Conservation (phyloP, 192 early-diverging fungal species). For the Gamsiella multidivaricata region DNA sequence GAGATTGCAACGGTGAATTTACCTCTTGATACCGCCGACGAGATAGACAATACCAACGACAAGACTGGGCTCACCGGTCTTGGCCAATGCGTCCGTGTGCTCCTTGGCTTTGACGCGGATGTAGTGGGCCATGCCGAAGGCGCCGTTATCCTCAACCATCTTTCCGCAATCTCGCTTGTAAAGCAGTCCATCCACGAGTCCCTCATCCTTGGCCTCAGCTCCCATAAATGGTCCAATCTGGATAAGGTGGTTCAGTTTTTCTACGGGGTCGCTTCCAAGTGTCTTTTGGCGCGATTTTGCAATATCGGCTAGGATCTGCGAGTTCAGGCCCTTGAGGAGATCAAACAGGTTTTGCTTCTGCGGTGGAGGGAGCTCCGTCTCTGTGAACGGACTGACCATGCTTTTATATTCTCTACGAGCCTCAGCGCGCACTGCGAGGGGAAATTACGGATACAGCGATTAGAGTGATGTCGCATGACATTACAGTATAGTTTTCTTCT, state of each 20-base stretch:
- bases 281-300: slow-evolving; percentile 46
- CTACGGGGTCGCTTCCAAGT: slow-evolving; percentile 45
- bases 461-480: no score
- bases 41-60: slow-evolving; percentile 77
- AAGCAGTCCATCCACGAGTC: slow-evolving; percentile 64
- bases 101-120: slow-evolving; percentile 50
- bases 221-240: slow-evolving; percentile 67
- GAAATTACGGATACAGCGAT: background rate
- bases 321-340: slow-evolving; percentile 66
- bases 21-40: slow-evolving; percentile 64
- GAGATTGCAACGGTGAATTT: no score
- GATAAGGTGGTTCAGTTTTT: slow-evolving; percentile 61
- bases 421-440: slow-evolving; percentile 54
- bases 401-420: slow-evolving; percentile 72
- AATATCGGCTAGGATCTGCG: slow-evolving; percentile 64
- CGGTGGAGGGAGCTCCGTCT: slow-evolving; percentile 60
- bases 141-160: slow-evolving; percentile 43
- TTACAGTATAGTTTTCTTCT: no score
- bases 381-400: slow-evolving; percentile 61
- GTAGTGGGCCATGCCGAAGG: slow-evolving; percentile 48
- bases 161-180: slow-evolving; percentile 62
- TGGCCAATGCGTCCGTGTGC: slow-evolving; percentile 29
- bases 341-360: slow-evolving; percentile 67
- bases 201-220: slow-evolving; percentile 58
- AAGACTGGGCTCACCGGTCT: slow-evolving; percentile 40